Percentiles rank a stretch among this genome's conserved stretches.
Conservation (phyloP, 2,329 filamentous ascomycete genomes). For the Triangularia verruculosa region DNA sequence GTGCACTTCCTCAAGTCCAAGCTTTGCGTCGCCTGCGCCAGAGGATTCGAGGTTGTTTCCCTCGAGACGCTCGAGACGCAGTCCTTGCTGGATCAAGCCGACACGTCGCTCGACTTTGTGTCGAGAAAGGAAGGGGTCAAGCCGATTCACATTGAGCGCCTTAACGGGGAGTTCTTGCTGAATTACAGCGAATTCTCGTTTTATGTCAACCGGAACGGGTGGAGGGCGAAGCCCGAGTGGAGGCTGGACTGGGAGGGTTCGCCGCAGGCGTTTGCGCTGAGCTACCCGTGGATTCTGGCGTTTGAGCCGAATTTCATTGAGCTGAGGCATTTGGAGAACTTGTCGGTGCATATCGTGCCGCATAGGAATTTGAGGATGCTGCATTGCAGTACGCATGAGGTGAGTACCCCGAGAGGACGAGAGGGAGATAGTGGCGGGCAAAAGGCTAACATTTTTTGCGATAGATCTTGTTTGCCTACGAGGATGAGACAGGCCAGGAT, state of each 20-base stretch:
- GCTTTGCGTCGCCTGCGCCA: conserved; percentile 90
- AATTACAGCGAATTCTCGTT: conserved; percentile 99
- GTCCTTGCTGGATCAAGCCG: conserved; percentile 92
- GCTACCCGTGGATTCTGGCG: conserved; percentile 93
- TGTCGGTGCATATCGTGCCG: conserved; percentile 91
- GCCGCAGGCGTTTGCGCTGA: conserved; percentile 87
- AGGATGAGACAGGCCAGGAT: conserved; percentile 91
- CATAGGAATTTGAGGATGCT: conserved; percentile 97
- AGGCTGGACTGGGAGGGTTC: conserved; percentile 96
- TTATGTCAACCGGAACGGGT: conserved; percentile 98
- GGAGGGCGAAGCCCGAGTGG: conserved; percentile 95
- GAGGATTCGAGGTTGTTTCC: conserved; percentile 95
- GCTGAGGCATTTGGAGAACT: conserved; percentile 90
- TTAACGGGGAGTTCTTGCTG: conserved; percentile 94
- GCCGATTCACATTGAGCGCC: conserved; percentile 94
- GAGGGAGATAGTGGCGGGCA: background rate
- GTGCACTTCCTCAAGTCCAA: conserved; percentile 98
- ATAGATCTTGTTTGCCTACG: conserved; percentile 95
- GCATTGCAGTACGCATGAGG: conserved; percentile 95
- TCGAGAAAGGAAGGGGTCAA: conserved; percentile 88
- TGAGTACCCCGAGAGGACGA: too few relatives aligned
- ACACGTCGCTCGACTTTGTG: conserved; percentile 97
- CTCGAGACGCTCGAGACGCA: conserved; percentile 98
- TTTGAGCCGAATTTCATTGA: conserved; percentile 98
- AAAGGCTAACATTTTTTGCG: background rate